Percentiles rank a stretch among this genome's conserved stretches.
Conservation (phyloP, 2,329 filamentous ascomycete species). For the Sporothrix humicola region DNA sequence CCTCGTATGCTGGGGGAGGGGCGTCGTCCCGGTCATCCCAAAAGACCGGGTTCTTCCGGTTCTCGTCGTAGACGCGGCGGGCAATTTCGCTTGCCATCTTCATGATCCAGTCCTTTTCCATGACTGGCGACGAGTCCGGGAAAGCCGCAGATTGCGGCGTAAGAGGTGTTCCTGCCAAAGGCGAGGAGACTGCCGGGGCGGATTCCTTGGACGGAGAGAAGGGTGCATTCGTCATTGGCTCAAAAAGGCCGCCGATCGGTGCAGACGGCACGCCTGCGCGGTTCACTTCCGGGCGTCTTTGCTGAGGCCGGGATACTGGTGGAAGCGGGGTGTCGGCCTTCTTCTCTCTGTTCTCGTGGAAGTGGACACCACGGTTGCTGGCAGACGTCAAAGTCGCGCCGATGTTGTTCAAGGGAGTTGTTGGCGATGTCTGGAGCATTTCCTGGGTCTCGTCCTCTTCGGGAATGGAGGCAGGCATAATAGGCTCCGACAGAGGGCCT, state of each 20-base stretch:
- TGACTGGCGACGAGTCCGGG: constrained; percentile 63
- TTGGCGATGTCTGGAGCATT: not conserved
- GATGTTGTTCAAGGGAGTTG: constrained; percentile 27
- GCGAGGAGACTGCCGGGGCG: constrained; percentile 20
- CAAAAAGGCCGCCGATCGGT: constrained; percentile 32
- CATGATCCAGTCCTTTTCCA: constrained; percentile 84
- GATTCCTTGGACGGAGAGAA: constrained; percentile 17
- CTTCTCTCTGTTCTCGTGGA: constrained; percentile 15
- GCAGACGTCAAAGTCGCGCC: constrained; percentile 29
- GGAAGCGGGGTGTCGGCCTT: not conserved
- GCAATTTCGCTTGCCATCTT: constrained; percentile 96
- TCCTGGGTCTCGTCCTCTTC: constrained; percentile 58
- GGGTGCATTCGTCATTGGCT: constrained; percentile 14
- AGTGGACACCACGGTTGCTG: constrained; percentile 24
- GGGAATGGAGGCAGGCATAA: constrained; percentile 61
- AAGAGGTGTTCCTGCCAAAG: constrained; percentile 20
- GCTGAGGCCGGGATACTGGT: constrained; percentile 29
- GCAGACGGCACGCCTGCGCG: constrained; percentile 22
- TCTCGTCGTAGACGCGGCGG: constrained; percentile 84
- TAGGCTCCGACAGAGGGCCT: constrained; percentile 66
- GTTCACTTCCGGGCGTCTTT: constrained; percentile 31
- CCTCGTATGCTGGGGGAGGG: constrained; percentile 67
- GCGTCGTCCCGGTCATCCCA: constrained; percentile 63
- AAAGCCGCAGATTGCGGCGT: constrained; percentile 24
- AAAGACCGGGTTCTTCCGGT: constrained; percentile 60